Base-by-base conservation (phyloP, 176 grass and related monocot species). In the Aegilops umbellulata region DNA sequence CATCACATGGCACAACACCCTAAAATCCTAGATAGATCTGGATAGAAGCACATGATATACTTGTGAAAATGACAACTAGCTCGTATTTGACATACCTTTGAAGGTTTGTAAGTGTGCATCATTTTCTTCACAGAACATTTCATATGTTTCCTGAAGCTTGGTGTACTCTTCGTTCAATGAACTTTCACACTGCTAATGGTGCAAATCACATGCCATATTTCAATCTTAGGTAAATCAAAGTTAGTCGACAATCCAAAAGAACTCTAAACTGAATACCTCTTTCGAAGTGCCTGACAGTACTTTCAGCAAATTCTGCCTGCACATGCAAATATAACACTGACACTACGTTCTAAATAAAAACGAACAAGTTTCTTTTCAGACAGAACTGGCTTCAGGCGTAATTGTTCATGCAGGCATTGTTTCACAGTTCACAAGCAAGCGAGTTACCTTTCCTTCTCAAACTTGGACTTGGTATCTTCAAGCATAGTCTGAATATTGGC, bases 131-230 rank as follows among this genome's bases (percentile, higher is more conserved):
- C 70, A 89, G 64, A 95, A 98, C 63, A 78, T 89, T 12, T 94
- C 93, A 77, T 92, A 91, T 81, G 90, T 85, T 92, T 85, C 93
- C 83, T 95, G 89, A 81, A 94, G 93, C 75, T 95, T 94, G 87
- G 62, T 74, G 88, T 91, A 95, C 83, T 98, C 96, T 86, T 90
- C 55, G 29, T 88, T 89, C 90, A 98, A 71, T 77, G 91, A 92
- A 76, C 26, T 88, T 74, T 98, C 91, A 84, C 90, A 98, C 96
- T 98, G 74, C 91, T 77, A 32, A 41, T 77, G 31, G 29, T 80
- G 62, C 77, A 86, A 66, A 86, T 75, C 5, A 66, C 22, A 23
- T 62, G 58, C n/a, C 69, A 89, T 63, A 23, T 39, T 44, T 57
- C 60, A 66, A 63, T 73, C 3, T 42, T 35, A 30, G 75, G 23